phyloP scores from a whole-genome alignment of 495 filamentous ascomycete species.

The Talaromyces ruber region DNA sequence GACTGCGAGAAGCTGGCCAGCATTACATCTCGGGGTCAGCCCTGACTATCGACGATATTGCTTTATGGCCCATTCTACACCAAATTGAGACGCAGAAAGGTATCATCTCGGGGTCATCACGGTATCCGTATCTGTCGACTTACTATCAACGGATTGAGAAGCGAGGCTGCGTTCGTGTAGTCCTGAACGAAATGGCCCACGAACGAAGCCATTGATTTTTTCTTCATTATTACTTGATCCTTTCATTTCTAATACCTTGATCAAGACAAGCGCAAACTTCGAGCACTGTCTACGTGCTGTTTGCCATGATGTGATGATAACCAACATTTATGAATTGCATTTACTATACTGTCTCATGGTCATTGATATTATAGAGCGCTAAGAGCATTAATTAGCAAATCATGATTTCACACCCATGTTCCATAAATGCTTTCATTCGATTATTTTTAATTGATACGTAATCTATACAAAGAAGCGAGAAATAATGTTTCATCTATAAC shows the following conservation, averaged over 20 bases:
- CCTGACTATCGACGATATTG: conserved; percentile 60
- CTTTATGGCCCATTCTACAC: conserved; percentile 62
- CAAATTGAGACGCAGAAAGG: conserved; percentile 37
- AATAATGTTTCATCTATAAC: conserved; percentile 39
- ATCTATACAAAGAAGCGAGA: background rate
- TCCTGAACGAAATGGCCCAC: conserved; percentile 23
- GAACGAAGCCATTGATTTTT: background rate
- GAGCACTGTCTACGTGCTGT: background rate
- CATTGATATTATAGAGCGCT: background rate
- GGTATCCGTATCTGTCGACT: conserved; percentile 34
- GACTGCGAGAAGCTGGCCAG: conserved; percentile 22
- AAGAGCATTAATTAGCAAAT: background rate
- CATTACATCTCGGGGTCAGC: conserved; percentile 48
- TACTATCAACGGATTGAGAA: conserved; percentile 46
- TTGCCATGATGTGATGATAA: background rate
- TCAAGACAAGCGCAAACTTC: background rate
- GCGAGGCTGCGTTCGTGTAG: conserved; percentile 38
- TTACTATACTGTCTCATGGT: background rate
- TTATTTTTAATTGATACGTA: no score
- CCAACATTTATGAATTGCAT: background rate
- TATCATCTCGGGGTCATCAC: conserved; percentile 15
- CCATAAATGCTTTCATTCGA: background rate
- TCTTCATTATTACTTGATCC: background rate
- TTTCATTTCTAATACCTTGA: background rate
- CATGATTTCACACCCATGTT: background rate